Evolutionary conservation across 2,329 filamentous ascomycete species (phyloP).

Genomic region (Graphilbum ipis-grandicollis): DNA sequence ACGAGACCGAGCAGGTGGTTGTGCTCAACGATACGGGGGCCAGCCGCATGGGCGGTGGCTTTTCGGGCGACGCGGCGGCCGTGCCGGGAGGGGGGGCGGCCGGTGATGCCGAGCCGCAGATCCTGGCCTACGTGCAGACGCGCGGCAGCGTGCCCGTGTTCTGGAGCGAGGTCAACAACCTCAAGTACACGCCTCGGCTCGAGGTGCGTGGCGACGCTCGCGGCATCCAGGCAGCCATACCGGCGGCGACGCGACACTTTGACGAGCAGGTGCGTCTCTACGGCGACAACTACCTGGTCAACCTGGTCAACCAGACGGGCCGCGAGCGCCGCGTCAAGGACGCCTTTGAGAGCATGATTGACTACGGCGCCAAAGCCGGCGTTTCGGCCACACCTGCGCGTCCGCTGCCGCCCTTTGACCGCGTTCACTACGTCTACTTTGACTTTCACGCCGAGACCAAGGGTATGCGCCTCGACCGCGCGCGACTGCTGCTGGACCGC

Average conservation of each 20-base stretch:
- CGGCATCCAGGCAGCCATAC: conserved; percentile 60
- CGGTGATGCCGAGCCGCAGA: conserved; percentile 48
- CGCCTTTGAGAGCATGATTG: conserved; percentile 82
- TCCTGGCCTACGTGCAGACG: conserved; percentile 90
- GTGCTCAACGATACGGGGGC: conserved; percentile 67
- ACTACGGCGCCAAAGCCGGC: too few relatives aligned
- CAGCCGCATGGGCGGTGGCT: conserved; percentile 62
- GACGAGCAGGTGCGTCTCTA: conserved; percentile 85
- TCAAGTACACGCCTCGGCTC: conserved; percentile 81
- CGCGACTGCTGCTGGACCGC: conserved; percentile 69
- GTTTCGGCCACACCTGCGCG: too few relatives aligned
- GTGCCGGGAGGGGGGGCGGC: conserved; percentile 19
- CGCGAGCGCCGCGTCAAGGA: conserved; percentile 79
- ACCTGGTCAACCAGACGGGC: conserved; percentile 91
- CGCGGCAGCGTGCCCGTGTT: conserved; percentile 89
- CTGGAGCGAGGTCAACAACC: conserved; percentile 89
- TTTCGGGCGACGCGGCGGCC: conserved; percentile 52
- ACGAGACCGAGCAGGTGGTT: conserved; percentile 89
- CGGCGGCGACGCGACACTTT: conserved; percentile 75
- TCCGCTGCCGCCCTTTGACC: conserved; percentile 56
- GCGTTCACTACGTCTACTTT: conserved; percentile 92
- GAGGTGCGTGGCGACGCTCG: conserved; percentile 77
- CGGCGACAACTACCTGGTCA: conserved; percentile 93
- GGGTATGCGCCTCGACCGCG: conserved; percentile 82
- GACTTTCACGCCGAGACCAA: conserved; percentile 98